These are phyloP conservation scores for Westerdykella sp. DNA, from an alignment of 2,329 filamentous ascomycete species.

Conservation along the genomic window DNA sequence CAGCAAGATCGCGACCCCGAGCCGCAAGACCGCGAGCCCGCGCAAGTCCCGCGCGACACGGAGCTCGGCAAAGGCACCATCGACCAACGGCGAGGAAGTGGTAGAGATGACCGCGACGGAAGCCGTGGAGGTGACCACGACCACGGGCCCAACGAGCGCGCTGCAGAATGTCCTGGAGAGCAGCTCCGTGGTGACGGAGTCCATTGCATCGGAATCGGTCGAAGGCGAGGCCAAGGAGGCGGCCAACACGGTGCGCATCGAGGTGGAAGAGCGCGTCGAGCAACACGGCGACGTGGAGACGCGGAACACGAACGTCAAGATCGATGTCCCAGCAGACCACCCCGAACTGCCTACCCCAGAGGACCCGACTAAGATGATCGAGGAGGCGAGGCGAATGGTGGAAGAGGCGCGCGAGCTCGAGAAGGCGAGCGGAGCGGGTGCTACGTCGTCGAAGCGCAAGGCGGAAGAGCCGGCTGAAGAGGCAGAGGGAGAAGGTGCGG, in stretches of 20 bases:
- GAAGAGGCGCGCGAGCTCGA: conserved; percentile 57
- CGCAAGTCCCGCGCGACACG: conserved; percentile 49
- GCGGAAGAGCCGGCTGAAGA: conserved; percentile 56
- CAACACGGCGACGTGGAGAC: conserved; percentile 57
- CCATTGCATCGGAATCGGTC: conserved; percentile 40
- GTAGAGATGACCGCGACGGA: conserved; percentile 43
- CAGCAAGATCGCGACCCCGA: conserved; percentile 44
- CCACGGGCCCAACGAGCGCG: conserved; percentile 43
- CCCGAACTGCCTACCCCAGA: conserved; percentile 66
- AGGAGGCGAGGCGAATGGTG: conserved; percentile 83
- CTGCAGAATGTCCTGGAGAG: conserved; percentile 30
- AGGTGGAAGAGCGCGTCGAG: conserved; percentile 60
- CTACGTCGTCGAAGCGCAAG: conserved; percentile 33
- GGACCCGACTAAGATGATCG: conserved; percentile 76
- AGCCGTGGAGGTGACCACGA: conserved; percentile 42
- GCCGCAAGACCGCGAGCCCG: conserved; percentile 47
- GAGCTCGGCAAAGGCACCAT: conserved; percentile 23
- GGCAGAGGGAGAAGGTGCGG: conserved; percentile 40
- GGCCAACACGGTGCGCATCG: conserved; percentile 60
- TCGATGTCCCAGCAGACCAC: conserved; percentile 65
- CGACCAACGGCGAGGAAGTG: conserved; percentile 24
- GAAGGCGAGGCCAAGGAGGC: conserved; percentile 37
- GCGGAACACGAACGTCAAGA: conserved; percentile 65
- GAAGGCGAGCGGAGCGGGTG: conserved; percentile 17
- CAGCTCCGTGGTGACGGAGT: conserved; percentile 20